These are phyloP conservation scores for Acanthamoeba culbertsoni DNA, from an alignment of 208 protist species.

Conservation along the genomic window DNA sequence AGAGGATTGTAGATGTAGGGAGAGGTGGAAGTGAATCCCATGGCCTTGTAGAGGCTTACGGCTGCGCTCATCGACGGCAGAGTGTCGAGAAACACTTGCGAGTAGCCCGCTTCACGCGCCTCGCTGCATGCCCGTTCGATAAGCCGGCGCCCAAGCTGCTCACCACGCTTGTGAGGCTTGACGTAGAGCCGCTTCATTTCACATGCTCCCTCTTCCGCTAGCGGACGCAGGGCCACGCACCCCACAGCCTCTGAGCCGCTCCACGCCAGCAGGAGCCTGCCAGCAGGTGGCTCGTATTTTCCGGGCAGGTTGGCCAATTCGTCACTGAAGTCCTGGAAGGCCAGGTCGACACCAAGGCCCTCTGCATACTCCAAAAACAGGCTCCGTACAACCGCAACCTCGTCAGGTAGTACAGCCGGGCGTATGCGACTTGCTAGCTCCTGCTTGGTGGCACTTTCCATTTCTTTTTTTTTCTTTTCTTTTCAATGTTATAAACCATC, in stretches of 20 bases:
- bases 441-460: too few species aligned
- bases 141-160: background rate
- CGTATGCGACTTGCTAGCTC: too few species aligned
- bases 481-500: too few species aligned
- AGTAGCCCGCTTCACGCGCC: background rate
- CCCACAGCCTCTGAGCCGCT: background rate
- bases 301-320: background rate
- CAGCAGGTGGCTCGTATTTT: background rate
- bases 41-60: background rate
- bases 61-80: background rate
- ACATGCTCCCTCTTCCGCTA: background rate
- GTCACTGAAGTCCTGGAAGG: background rate
- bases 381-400: background rate
- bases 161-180: background rate
- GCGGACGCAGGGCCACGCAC: background rate
- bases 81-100: background rate
- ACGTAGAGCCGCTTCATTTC: conserved; percentile 4
- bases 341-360: background rate
- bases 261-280: background rate
- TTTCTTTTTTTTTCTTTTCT: too few species aligned
- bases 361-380: background rate
- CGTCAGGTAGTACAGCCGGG: background rate
- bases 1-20: background rate
- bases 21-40: background rate
- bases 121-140: background rate